phyloP scores from a whole-genome alignment of 108 stramenopile species.

The Cyclotella sp. region DNA sequence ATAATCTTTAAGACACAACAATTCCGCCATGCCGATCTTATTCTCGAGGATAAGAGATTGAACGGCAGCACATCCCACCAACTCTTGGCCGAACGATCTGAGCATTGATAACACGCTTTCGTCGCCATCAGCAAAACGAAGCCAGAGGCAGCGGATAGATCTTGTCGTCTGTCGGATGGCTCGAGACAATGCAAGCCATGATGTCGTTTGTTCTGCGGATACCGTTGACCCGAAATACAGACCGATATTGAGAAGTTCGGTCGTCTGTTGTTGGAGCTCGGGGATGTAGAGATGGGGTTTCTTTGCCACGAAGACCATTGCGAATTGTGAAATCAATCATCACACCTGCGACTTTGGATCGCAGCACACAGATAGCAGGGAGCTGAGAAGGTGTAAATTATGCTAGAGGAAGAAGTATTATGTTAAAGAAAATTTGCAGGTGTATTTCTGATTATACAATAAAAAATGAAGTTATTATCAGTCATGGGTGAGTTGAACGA shows the following conservation, averaged over 20 bases:
- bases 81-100: constrained; percentile 35
- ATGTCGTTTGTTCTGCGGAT: constrained; percentile 20
- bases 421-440: too few relatives aligned
- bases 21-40: constrained; percentile 27
- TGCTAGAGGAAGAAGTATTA: too few relatives aligned
- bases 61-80: constrained; percentile 29
- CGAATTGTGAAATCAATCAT: neutral
- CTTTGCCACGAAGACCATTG: constrained; percentile 38
- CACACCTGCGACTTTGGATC: too few relatives aligned
- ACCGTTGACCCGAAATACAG: constrained; percentile 28
- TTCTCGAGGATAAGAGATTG: constrained; percentile 41
- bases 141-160: constrained; percentile 38
- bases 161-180: constrained; percentile 28
- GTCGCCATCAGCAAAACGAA: constrained; percentile 41
- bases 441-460: too few relatives aligned
- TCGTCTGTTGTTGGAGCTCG: constrained; percentile 29
- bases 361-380: too few relatives aligned
- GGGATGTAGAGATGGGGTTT: constrained; percentile 42
- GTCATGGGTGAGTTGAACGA: too few relatives aligned
- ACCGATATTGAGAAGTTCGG: constrained; percentile 38
- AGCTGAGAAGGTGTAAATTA: too few relatives aligned
- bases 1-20: constrained; percentile 31
- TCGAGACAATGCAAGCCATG: constrained; percentile 22
- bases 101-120: constrained; percentile 30
- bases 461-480: too few relatives aligned